Base-by-base conservation (phyloP, 2,329 filamentous ascomycete genomes). In the Aspergillus felis region DNA sequence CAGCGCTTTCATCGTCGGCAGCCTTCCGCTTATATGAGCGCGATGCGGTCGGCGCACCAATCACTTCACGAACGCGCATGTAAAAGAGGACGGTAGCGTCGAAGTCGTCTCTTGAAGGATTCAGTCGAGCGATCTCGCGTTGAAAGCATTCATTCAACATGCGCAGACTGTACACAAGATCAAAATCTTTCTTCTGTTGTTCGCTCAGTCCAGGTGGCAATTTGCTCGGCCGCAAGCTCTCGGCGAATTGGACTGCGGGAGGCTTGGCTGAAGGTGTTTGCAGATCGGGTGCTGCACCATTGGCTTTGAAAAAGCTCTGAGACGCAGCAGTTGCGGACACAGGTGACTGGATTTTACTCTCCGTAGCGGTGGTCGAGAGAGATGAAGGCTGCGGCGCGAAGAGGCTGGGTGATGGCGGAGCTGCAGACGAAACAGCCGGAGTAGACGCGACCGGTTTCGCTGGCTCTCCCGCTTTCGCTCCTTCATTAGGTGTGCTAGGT, bases 61-160 rank as follows among this genome's bases (percentile, higher is more conserved):
- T 68, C 1, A 68, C 67, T 20, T 72, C 70, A 48, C 76, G 74
- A 53, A 73, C 65, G 48, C 68, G 69, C 52, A 74, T 61, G 58
- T 78, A 78, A 53, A 71, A 71, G 4, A 71, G 60, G 28, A 78
- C 64, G 35, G 74, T 38, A 17, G 63, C 59, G 54, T 76, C 74
- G 51, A 78, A 73, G 48, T 70, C 66, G 49, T 74, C 61, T 2
- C 53, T 67, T 17, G 65, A 60, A 5, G 74, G 70, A 56, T 77
- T 65, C 25, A 71, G 58, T 3, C 61, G 59, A 10, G 67, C 61
- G 10, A 77, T 51, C 48, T 71, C 64, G 7, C 66, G 64, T 54
- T 74, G 67, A 58, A 77, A 74, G 22, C 61, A 64, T 32, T 67
- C 61, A 55, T 77, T 76, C 55, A 78, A 57, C 17, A 64, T 61